Evolutionary conservation across 2,329 filamentous ascomycete species (phyloP), one percentile per base, ranked within the genome.

Genomic region (Plenodomus lindquistii): DNA sequence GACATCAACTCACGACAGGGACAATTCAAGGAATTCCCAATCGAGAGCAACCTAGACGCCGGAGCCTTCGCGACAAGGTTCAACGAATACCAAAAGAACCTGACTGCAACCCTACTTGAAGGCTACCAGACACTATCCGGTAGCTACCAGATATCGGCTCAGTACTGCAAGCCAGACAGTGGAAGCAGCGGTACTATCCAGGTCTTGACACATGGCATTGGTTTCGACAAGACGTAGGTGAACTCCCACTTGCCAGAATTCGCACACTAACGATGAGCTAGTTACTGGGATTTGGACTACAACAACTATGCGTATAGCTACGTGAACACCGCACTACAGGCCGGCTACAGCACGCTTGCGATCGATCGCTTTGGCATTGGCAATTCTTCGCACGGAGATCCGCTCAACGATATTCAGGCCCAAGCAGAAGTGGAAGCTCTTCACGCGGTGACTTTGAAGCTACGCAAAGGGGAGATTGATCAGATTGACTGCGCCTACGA

Each of bases 331-430:
- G 84, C 85, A 2, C 75, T 85, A 2, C 55, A 75, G 8, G 74
- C 79, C 34, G 81, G 81, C 35, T 86, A 82, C 72, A 81, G 79
- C 24, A 85, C 83, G 2, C 77, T 87, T 38, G 71, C 77, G 9
- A 85, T 79, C 69, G 84, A 88, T 67, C 82, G 85, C 16, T 77
- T 86, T 5, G 85, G 85, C 24, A 77, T 86, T 36, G 84, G 80
- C 35, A 71, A 75, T 48, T 85, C 83, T 1, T 79, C 79, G 4
- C 82, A 81, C 59, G 82, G 80, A 40, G 79, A 86, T 37, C 78
- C 84, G 0, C 62, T 86, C 59, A 78, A 80, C 57, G 80, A 84
- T 63, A 81, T 87, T 45, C 84, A 87, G 63, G 71, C 77, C 16
- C 73, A 67, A 47, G 75, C 83, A 36, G 83, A 87, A 63, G 70